Percentiles rank a stretch among this genome's conserved stretches.
Evolutionary conservation across 768 basidiomycete species (phyloP).

Genomic region (Neoboletus magnificus): DNA sequence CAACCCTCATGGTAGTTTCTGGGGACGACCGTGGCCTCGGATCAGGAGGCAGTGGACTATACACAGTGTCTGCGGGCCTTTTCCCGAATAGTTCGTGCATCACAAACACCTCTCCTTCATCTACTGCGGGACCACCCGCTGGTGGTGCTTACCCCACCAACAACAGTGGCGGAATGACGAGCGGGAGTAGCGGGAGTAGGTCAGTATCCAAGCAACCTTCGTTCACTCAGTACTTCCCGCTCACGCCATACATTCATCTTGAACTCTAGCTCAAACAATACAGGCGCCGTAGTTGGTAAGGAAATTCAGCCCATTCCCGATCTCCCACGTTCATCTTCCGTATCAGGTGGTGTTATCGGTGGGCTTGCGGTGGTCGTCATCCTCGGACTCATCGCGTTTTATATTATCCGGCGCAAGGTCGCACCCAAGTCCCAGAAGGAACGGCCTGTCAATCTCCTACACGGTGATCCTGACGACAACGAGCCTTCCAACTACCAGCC

Average conservation of each 20-base stretch:
- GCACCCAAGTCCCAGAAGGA: constrained; percentile 43
- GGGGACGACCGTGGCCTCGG: constrained; percentile 68
- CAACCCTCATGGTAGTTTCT: constrained; percentile 61
- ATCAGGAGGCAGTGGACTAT: constrained; percentile 59
- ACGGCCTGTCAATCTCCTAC: constrained; percentile 65
- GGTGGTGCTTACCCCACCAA: constrained; percentile 69
- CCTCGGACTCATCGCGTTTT: constrained; percentile 40
- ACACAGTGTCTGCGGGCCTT: constrained; percentile 52
- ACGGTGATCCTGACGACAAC: constrained; percentile 52
- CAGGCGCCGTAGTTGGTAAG: constrained; percentile 52
- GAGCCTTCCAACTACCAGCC: constrained; percentile 45
- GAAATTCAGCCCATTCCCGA: not conserved
- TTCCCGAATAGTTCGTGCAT: constrained; percentile 54
- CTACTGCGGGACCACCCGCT: constrained; percentile 73
- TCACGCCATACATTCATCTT: not conserved
- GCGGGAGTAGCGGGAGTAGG: constrained; percentile 26
- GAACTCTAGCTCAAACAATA: constrained; percentile 34
- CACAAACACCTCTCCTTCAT: constrained; percentile 60
- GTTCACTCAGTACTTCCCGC: not conserved
- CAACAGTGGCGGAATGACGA: constrained; percentile 35
- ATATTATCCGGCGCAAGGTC: constrained; percentile 49
- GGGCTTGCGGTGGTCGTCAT: constrained; percentile 51
- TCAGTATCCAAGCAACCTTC: constrained; percentile 10
- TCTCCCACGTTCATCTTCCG: constrained; percentile 5
- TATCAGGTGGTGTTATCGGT: constrained; percentile 51